Conservation (phyloP, 2,329 filamentous ascomycete species). For the Microcyclosporella mali region DNA sequence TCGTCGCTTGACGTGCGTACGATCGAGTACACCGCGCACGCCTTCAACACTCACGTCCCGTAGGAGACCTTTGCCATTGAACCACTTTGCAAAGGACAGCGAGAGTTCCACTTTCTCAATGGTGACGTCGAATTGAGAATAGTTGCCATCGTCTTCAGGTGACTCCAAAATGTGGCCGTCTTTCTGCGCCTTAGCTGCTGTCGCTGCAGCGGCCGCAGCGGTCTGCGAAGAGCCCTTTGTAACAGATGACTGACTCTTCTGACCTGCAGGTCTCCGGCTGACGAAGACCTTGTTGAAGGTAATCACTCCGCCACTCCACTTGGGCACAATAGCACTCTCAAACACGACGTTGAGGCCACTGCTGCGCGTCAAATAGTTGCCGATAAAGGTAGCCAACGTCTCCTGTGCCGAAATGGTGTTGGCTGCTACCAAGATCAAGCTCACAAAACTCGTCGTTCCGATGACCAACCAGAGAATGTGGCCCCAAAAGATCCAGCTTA, state of each 20-base stretch:
- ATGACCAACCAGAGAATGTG: slow-evolving; percentile 95
- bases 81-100: slow-evolving; percentile 96
- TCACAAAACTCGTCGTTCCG: slow-evolving; percentile 96
- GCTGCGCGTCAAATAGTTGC: slow-evolving; percentile 90
- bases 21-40: slow-evolving; percentile 84
- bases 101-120: slow-evolving; percentile 95
- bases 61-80: slow-evolving; percentile 88
- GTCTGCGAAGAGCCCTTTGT: slow-evolving; percentile 84
- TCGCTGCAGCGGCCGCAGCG: slow-evolving; percentile 78
- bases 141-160: slow-evolving; percentile 82
- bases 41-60: slow-evolving; percentile 92
- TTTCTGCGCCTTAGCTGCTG: slow-evolving; percentile 51
- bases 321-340: slow-evolving; percentile 94
- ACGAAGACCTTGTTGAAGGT: slow-evolving; percentile 96
- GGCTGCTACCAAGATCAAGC: slow-evolving; percentile 78
- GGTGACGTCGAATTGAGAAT: slow-evolving; percentile 93
- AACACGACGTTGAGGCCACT: slow-evolving; percentile 92
- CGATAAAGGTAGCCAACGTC: slow-evolving; percentile 86
- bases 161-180: slow-evolving; percentile 18
- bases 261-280: slow-evolving; percentile 75
- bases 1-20: slow-evolving; percentile 65
- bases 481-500: slow-evolving; percentile 90
- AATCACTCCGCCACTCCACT: slow-evolving; percentile 91
- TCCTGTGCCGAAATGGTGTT: slow-evolving; percentile 98
- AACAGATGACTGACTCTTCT: slow-evolving; percentile 49